These are phyloP conservation scores for Eimeria zaria DNA, from an alignment of 169 alveolate species.

Conservation along the genomic window DNA sequence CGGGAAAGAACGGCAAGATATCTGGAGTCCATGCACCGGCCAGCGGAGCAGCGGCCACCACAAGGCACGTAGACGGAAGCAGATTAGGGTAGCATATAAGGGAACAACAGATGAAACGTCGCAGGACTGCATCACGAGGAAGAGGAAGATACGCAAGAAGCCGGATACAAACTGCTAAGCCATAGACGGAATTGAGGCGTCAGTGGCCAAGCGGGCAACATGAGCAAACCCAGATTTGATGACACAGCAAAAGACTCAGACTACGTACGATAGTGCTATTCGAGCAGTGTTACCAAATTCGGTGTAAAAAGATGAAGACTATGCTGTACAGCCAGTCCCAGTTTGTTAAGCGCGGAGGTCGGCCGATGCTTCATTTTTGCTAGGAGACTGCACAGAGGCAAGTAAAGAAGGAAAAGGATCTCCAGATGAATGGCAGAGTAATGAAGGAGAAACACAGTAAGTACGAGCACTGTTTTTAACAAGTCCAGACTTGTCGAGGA, in stretches of 20 bases:
- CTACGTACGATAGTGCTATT: not conserved
- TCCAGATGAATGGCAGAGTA: not conserved
- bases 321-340: conserved; percentile 64
- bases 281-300: conserved; percentile 4
- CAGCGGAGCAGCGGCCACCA: not conserved
- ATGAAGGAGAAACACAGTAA: not conserved
- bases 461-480: not conserved
- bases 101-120: not conserved
- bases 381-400: not conserved
- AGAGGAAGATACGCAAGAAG: not conserved
- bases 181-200: not conserved
- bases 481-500: not conserved
- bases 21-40: not conserved
- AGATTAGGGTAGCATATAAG: not conserved
- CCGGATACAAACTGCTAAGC: not conserved
- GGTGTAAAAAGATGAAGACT: conserved; percentile 47
- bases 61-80: not conserved
- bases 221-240: not conserved
- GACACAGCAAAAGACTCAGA: not conserved
- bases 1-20: not conserved
- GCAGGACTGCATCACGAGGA: not conserved
- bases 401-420: not conserved
- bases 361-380: conserved; percentile 36
- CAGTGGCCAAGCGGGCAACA: not conserved
- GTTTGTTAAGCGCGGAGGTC: conserved; percentile 56